Evolutionary conservation across 2,329 filamentous ascomycete genomes (phyloP).

Genomic region (Apiospora aurea): DNA sequence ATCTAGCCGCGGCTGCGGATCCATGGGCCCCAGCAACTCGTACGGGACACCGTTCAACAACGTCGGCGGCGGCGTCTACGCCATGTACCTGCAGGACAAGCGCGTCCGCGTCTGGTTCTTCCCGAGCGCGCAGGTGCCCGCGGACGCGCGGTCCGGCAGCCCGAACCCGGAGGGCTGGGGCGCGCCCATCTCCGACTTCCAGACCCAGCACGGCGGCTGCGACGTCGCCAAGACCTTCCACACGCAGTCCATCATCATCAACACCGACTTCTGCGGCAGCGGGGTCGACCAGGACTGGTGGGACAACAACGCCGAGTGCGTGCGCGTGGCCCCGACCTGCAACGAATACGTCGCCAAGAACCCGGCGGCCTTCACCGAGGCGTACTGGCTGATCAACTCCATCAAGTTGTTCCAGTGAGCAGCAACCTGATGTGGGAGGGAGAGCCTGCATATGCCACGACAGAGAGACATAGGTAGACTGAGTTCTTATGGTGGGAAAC

Average conservation of each 20-base stretch:
- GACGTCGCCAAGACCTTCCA: constrained; percentile 65
- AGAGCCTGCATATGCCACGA: neutral
- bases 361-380: constrained; percentile 61
- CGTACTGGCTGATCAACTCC: constrained; percentile 74
- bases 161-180: constrained; percentile 71
- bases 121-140: constrained; percentile 52
- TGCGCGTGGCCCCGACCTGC: constrained; percentile 65
- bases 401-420: constrained; percentile 64
- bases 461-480: neutral
- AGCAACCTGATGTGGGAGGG: neutral
- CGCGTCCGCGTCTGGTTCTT: constrained; percentile 72
- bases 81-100: constrained; percentile 64
- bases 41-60: constrained; percentile 63
- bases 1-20: constrained; percentile 66
- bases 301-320: constrained; percentile 57
- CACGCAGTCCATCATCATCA: constrained; percentile 71
- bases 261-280: constrained; percentile 70
- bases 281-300: constrained; percentile 57
- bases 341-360: constrained; percentile 64
- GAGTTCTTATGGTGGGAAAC: neutral
- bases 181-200: constrained; percentile 68
- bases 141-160: constrained; percentile 55
- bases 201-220: constrained; percentile 60
- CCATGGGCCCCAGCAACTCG: constrained; percentile 49
- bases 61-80: constrained; percentile 64